These are phyloP conservation scores for Malania oleifera DNA, from an alignment of 164 flowering plant species.

Conservation along the genomic window DNA sequence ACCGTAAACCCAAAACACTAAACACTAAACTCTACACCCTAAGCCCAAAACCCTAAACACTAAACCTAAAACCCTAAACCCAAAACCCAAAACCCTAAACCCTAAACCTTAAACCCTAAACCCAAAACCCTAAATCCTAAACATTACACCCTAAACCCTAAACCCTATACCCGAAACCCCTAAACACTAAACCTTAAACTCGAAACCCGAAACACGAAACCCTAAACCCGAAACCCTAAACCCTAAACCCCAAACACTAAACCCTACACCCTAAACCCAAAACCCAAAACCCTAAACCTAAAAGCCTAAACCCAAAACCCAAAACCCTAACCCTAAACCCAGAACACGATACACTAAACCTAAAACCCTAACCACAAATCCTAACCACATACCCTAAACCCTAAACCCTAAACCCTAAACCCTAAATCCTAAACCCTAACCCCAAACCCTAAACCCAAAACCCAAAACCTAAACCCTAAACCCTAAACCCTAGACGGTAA, in stretches of 20 bases:
- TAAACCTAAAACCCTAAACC: not conserved
- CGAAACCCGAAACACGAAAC: slow-evolving; percentile 1
- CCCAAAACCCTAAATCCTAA: not conserved
- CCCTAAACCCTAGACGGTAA: no score
- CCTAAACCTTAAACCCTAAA: not conserved
- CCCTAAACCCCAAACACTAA: not conserved
- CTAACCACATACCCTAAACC: no score
- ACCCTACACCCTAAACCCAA: not conserved
- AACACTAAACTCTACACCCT: not conserved
- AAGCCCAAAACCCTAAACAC: not conserved
- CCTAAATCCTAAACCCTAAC: no score
- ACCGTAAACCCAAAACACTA: not conserved
- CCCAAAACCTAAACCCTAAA: no score
- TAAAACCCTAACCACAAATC: no score
- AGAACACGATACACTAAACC: not conserved
- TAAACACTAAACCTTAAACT: not conserved
- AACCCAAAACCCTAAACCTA: not conserved
- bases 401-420: no score
- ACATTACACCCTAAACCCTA: not conserved
- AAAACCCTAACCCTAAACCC: not conserved
- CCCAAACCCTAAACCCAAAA: no score
- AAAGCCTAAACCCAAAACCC: not conserved
- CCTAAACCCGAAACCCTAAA: not conserved
- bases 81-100: not conserved
- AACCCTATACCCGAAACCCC: not conserved